These are phyloP conservation scores for Orobanche coerulescens DNA, from an alignment of 257 asterid genomes.

Conservation along the genomic window DNA sequence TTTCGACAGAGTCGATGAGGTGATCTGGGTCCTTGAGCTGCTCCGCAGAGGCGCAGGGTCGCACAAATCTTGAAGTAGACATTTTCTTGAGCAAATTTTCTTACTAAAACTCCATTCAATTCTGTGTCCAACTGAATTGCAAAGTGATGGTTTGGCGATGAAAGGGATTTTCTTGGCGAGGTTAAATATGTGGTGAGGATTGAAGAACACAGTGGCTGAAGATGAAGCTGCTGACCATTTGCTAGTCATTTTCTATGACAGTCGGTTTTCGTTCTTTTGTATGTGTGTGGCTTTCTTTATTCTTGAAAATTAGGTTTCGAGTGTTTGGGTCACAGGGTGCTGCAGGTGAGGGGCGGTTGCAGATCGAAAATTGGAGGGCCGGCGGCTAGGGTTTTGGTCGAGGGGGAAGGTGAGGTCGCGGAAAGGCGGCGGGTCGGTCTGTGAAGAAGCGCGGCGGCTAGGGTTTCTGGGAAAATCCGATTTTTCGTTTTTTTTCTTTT, in stretches of 20 bases:
- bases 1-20: conserved; percentile 84
- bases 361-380: too few relatives aligned
- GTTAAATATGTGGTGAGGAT: conserved; percentile 27
- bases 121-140: conserved; percentile 33
- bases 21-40: conserved; percentile 74
- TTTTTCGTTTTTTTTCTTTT: too few relatives aligned
- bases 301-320: too few relatives aligned
- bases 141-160: conserved; percentile 34
- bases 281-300: neutral
- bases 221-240: conserved; percentile 41
- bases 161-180: conserved; percentile 31
- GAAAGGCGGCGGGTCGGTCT: too few relatives aligned
- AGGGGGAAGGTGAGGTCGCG: too few relatives aligned
- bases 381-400: too few relatives aligned
- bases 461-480: too few relatives aligned
- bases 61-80: conserved; percentile 31
- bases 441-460: too few relatives aligned
- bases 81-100: conserved; percentile 36
- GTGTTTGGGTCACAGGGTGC: neutral
- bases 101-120: conserved; percentile 41
- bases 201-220: conserved; percentile 35
- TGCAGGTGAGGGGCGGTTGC: too few relatives aligned
- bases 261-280: too few relatives aligned
- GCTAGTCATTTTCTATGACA: conserved; percentile 30
- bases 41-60: conserved; percentile 57